Evolutionary conservation across 257 asterid species (phyloP).

Genomic region (Ilex asprella): DNA sequence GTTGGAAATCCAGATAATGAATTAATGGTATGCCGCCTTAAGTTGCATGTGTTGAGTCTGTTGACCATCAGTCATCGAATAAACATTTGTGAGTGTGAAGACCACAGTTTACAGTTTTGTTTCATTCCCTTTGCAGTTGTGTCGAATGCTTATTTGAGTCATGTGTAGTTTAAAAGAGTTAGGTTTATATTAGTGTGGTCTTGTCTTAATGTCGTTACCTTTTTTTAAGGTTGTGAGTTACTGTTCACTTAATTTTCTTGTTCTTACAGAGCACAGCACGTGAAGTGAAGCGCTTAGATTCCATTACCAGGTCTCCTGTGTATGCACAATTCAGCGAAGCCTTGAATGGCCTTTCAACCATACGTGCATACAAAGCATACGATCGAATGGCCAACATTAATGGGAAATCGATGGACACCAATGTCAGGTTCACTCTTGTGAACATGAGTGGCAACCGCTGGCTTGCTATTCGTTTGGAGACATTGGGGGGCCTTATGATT

Average conservation of each 20-base stretch:
- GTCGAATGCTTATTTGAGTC: not conserved
- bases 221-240: not conserved
- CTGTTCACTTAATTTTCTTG: too few species aligned
- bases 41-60: too few species aligned
- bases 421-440: not conserved
- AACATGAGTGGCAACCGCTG: not conserved
- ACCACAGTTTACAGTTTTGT: too few species aligned
- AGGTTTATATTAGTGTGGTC: not conserved
- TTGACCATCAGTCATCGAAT: too few species aligned
- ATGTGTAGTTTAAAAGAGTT: not conserved
- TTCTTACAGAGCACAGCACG: slow-evolving; percentile 1
- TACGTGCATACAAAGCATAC: slow-evolving; percentile 3
- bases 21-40: too few species aligned
- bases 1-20: too few species aligned
- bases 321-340: slow-evolving; percentile 2
- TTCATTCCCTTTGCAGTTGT: too few species aligned
- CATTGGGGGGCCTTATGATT: not conserved
- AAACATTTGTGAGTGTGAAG: too few species aligned
- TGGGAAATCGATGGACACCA: slow-evolving; percentile 1
- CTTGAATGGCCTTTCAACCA: not conserved
- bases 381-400: slow-evolving; percentile 3
- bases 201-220: not conserved
- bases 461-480: not conserved
- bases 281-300: slow-evolving; percentile 1
- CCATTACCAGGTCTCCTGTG: slow-evolving; percentile 3